Evolutionary conservation across 768 basidiomycete species (phyloP).

Genomic region (Lentinula guzmanii): DNA sequence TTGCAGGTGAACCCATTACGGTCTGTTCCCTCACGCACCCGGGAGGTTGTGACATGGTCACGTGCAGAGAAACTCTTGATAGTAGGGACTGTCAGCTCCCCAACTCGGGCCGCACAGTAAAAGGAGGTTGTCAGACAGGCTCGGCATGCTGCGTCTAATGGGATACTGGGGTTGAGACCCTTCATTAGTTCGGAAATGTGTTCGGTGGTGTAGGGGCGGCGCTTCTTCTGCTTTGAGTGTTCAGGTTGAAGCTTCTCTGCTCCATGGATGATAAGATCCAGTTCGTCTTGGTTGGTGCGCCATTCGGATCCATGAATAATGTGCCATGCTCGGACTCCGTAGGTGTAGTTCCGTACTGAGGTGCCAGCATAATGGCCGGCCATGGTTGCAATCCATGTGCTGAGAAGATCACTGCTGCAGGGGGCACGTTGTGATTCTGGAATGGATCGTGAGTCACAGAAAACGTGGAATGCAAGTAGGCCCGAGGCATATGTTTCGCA

Average conservation of each 20-base stretch:
- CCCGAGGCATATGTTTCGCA: conserved; percentile 13
- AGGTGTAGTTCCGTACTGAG: conserved; percentile 30
- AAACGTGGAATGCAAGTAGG: conserved; percentile 30
- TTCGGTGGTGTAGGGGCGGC: conserved; percentile 20
- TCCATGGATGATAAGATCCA: conserved; percentile 22
- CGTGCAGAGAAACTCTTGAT: conserved; percentile 22
- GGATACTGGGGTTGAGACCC: conserved; percentile 18
- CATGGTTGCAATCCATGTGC: conserved; percentile 20
- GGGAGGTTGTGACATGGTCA: conserved; percentile 19
- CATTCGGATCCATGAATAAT: conserved; percentile 30
- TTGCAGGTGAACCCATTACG: conserved; percentile 16
- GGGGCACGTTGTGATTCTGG: conserved; percentile 27
- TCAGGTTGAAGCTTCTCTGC: conserved; percentile 23
- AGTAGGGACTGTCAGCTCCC: conserved; percentile 31
- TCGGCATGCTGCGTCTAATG: conserved; percentile 26
- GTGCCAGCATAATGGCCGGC: conserved; percentile 24
- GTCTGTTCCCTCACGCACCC: conserved; percentile 16
- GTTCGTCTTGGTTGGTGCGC: conserved; percentile 16
- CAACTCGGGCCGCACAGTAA: conserved; percentile 22
- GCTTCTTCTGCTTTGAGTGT: conserved; percentile 20
- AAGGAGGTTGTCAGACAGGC: conserved; percentile 34
- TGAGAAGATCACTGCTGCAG: conserved; percentile 15
- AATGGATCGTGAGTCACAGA: conserved; percentile 25
- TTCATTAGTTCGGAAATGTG: neutral
- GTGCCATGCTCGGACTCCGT: conserved; percentile 39